Base-by-base conservation (phyloP, 345 rosid genomes). In the Angophora floribunda region DNA sequence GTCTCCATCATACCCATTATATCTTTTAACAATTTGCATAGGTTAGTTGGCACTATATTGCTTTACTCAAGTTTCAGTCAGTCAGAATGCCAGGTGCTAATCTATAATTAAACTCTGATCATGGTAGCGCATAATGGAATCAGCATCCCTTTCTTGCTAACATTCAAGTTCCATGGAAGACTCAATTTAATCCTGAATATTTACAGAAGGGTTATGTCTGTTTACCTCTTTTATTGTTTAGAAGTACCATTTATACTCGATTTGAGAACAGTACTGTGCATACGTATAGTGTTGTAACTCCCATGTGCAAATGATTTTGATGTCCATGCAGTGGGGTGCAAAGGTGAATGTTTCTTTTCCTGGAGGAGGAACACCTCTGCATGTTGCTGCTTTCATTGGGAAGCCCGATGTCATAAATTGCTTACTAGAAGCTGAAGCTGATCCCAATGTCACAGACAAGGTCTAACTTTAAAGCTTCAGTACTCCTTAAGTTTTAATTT, bases 321-420 rank as follows among this genome's bases (percentile, higher is more conserved):
- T 45, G 36, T 87, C 55, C 88, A 47, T 90, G 90, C 92, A 97
- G 99, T 96, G 94, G 17, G 98, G 97, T 89, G 99, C 97, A 61
- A 91, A 94, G 70, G 99, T 94, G 67, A 96, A 97, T 85, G 88
- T 94, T 86, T 87, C 88, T 89, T 95, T 3, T 3, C 49, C 98
- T 90, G 96, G 97, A 90, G 98, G 99, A 89, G 97, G 97, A 87
- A 96, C 98, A 79, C 97, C 99, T 12, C 91, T 97, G 94, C 99
- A 97, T 75, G 93, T 96, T 89, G 98, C 99, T 13, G 97, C 97
- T 79, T 96, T 94, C 90, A 87, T 55, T 84, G 98, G 97, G 87
- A 93, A 84, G 90, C 85, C 88, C 8, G 96, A 95, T 82, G 89
- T 97, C 86, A 89, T 97, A 78, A 93, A 94, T 87, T 93, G 93